A percentile compares a stretch with the other conserved stretches of the same genome.
These are phyloP conservation scores for Leccinum subtestaceum DNA, from an alignment of 768 basidiomycete genomes.

Conservation along the genomic window DNA sequence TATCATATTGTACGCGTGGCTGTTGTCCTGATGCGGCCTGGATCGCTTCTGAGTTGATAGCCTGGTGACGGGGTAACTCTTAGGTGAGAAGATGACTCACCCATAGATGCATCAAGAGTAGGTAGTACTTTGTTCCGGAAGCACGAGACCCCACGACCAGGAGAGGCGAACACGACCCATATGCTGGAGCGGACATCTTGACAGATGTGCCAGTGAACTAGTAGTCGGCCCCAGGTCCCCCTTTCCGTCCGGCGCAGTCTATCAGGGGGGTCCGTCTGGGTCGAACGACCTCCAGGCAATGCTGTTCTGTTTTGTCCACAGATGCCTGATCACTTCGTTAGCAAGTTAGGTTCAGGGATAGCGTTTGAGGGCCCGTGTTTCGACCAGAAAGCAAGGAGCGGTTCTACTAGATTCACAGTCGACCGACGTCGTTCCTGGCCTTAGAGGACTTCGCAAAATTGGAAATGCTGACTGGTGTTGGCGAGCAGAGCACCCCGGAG, in stretches of 20 bases:
- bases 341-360: not conserved
- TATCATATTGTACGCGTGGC: not conserved
- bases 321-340: not conserved
- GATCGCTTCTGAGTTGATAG: not conserved
- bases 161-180: slow-evolving; percentile 8
- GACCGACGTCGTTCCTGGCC: slow-evolving; percentile 72
- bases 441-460: slow-evolving; percentile 7
- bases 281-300: slow-evolving; percentile 10
- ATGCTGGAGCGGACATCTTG: slow-evolving; percentile 11
- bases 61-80: not conserved
- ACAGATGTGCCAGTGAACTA: not conserved
- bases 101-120: not conserved
- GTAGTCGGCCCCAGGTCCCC: slow-evolving; percentile 14
- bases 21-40: not conserved
- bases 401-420: slow-evolving; percentile 43
- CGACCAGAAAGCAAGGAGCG: slow-evolving; percentile 38
- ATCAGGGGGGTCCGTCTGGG: slow-evolving; percentile 8
- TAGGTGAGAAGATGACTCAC: not conserved
- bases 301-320: slow-evolving; percentile 1
- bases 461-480: not conserved
- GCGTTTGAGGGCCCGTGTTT: slow-evolving; percentile 28
- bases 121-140: not conserved
- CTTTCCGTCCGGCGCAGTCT: slow-evolving; percentile 10
- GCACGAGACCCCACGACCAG: slow-evolving; percentile 4
- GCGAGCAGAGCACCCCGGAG: not conserved